phyloP scores from a whole-genome alignment of 305 asterid species.

The Fraxinus dipetala region DNA sequence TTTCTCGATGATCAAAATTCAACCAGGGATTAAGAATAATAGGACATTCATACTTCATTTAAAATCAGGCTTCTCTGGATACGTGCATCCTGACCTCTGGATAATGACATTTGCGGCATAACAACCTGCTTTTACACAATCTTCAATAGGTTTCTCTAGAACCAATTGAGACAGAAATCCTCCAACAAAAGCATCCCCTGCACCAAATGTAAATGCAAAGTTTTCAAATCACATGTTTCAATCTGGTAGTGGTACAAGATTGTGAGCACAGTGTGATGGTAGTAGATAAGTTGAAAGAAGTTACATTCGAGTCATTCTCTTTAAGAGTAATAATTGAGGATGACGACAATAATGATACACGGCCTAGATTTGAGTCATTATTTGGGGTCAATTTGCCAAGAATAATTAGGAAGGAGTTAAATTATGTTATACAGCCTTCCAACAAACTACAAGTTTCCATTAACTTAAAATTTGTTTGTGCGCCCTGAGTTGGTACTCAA shows the following conservation, averaged over 20 bases:
- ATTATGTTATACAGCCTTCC: background rate
- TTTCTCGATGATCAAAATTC: background rate
- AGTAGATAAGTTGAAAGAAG: background rate
- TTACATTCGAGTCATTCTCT: background rate
- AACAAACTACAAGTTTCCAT: background rate
- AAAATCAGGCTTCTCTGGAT: conserved; percentile 82
- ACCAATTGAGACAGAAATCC: conserved; percentile 82
- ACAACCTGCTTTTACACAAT: conserved; percentile 71
- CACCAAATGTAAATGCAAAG: background rate
- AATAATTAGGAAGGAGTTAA: background rate
- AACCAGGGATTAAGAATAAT: background rate
- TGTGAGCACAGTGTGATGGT: background rate
- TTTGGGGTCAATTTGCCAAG: background rate
- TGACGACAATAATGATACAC: background rate
- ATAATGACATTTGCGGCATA: conserved; percentile 85
- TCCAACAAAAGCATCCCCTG: conserved; percentile 93
- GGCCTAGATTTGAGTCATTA: background rate
- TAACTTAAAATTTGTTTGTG: background rate
- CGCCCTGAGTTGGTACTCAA: background rate
- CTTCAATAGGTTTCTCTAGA: conserved; percentile 60
- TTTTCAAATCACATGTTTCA: background rate
- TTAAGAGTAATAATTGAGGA: background rate
- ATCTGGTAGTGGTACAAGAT: background rate
- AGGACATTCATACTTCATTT: conserved; percentile 32
- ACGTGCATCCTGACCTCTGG: conserved; percentile 91